These are phyloP conservation scores for Grammothele lineata DNA, from an alignment of 768 basidiomycete genomes.

Conservation along the genomic window DNA sequence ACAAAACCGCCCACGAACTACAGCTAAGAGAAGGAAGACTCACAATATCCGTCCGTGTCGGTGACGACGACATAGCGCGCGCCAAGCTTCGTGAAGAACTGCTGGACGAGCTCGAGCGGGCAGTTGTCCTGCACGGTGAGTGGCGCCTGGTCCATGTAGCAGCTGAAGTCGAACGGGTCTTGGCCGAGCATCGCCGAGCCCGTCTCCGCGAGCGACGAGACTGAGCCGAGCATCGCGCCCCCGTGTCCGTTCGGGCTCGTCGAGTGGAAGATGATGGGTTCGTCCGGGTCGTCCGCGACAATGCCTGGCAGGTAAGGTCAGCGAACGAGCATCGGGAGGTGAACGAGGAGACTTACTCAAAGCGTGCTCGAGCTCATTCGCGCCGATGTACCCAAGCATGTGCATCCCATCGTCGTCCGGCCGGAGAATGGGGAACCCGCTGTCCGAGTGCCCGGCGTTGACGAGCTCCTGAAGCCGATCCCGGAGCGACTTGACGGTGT, in stretches of 20 bases:
- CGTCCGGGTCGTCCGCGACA: slow-evolving; percentile 70
- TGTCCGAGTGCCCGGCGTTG: slow-evolving; percentile 61
- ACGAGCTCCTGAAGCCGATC: slow-evolving; percentile 62
- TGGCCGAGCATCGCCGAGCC: slow-evolving; percentile 21
- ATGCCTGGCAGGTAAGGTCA: slow-evolving; percentile 41
- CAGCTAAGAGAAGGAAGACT: slow-evolving; percentile 30
- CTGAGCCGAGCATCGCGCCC: slow-evolving; percentile 48
- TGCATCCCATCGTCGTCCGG: slow-evolving; percentile 47
- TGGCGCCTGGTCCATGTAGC: slow-evolving; percentile 95
- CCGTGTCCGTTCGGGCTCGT: slow-evolving; percentile 33
- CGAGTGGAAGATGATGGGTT: slow-evolving; percentile 60
- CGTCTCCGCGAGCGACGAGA: slow-evolving; percentile 54
- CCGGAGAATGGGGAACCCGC: slow-evolving; percentile 84
- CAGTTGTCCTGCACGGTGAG: slow-evolving; percentile 79
- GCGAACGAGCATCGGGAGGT: too few relatives aligned
- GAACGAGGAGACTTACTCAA: slow-evolving; percentile 49
- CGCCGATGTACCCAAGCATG: slow-evolving; percentile 87
- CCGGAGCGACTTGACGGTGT: slow-evolving; percentile 75
- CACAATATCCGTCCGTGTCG: slow-evolving; percentile 80
- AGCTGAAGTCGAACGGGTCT: slow-evolving; percentile 76
- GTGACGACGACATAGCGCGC: slow-evolving; percentile 85
- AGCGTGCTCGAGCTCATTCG: slow-evolving; percentile 92
- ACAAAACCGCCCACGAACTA: too few relatives aligned
- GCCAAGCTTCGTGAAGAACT: slow-evolving; percentile 91
- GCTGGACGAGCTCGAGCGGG: slow-evolving; percentile 89